phyloP scores from a whole-genome alignment of 2,329 filamentous ascomycete species.

The Drechslerella dactyloides region DNA sequence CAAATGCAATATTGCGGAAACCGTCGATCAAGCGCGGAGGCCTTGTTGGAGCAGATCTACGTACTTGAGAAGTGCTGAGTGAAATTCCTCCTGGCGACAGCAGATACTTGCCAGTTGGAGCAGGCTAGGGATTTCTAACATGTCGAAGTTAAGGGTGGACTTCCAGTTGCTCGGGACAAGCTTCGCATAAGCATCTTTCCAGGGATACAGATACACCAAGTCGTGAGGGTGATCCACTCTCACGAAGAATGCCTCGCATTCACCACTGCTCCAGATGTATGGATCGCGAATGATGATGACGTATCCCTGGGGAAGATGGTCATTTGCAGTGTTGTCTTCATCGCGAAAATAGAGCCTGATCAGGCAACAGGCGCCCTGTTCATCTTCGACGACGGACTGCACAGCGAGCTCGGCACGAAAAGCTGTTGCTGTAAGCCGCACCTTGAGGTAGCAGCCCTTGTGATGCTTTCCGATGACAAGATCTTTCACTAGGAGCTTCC shows the following conservation, averaged over 20 bases:
- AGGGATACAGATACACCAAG: slow-evolving; percentile 15
- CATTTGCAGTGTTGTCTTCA: slow-evolving; percentile 3
- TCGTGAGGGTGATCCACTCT: slow-evolving; percentile 41
- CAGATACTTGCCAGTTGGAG: slow-evolving; percentile 20
- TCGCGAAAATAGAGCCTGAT: slow-evolving; percentile 38
- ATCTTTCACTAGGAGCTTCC: slow-evolving; percentile 37
- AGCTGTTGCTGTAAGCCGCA: slow-evolving; percentile 4
- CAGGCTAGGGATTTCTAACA: not conserved
- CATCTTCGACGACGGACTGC: slow-evolving; percentile 33
- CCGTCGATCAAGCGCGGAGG: not conserved
- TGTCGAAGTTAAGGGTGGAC: not conserved
- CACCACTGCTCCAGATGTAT: slow-evolving; percentile 26
- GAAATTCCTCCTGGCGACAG: slow-evolving; percentile 1
- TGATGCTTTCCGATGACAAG: slow-evolving; percentile 30
- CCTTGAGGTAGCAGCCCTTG: slow-evolving; percentile 24
- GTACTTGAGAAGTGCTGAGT: slow-evolving; percentile 18
- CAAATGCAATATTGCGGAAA: no score
- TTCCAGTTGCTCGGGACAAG: slow-evolving; percentile 30
- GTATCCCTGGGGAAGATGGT: slow-evolving; percentile 6
- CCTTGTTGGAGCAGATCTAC: not conserved
- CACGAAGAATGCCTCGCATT: slow-evolving; percentile 1
- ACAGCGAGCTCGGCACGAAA: slow-evolving; percentile 5
- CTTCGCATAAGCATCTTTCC: slow-evolving; percentile 17
- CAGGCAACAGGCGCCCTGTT: slow-evolving; percentile 24
- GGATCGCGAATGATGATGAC: slow-evolving; percentile 28